Conservation (phyloP, 306 rosid genomes). For the Chamaecrista fasciculata region DNA sequence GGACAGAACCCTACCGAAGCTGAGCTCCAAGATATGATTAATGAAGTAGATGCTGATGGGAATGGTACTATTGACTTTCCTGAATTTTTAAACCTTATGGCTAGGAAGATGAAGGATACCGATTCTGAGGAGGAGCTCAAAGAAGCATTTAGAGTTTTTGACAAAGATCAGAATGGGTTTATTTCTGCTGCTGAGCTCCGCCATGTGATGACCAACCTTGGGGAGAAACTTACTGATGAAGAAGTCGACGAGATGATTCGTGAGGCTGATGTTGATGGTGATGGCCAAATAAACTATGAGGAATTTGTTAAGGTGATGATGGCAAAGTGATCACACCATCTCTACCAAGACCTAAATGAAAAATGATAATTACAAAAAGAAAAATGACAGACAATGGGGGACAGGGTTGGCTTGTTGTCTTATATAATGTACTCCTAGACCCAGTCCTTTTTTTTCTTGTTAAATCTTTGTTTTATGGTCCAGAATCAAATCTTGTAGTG, state of each 20-base stretch:
- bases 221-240: conserved; percentile 84
- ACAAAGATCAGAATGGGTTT: conserved; percentile 86
- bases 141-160: conserved; percentile 84
- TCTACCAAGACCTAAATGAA: conserved; percentile 18
- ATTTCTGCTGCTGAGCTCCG: conserved; percentile 90
- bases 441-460: conserved; percentile 18
- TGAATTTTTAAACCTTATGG: conserved; percentile 64
- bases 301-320: conserved; percentile 87
- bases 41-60: conserved; percentile 61
- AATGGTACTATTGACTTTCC: conserved; percentile 62
- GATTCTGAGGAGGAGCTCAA: conserved; percentile 90
- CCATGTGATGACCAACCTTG: conserved; percentile 88
- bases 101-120: conserved; percentile 62
- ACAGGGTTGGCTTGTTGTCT: conserved; percentile 26
- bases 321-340: conserved; percentile 54
- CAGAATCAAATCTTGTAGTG: conserved; percentile 32
- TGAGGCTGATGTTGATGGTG: conserved; percentile 86
- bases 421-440: conserved; percentile 11
- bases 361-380: conserved; percentile 10
- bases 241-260: conserved; percentile 87
- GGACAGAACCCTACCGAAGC: conserved; percentile 66
- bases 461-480: conserved; percentile 34
- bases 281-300: conserved; percentile 83
- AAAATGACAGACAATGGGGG: not conserved
- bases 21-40: conserved; percentile 66